These are phyloP conservation scores for Phytomonas sp. DNA, from an alignment of 208 protist genomes.

Conservation along the genomic window DNA sequence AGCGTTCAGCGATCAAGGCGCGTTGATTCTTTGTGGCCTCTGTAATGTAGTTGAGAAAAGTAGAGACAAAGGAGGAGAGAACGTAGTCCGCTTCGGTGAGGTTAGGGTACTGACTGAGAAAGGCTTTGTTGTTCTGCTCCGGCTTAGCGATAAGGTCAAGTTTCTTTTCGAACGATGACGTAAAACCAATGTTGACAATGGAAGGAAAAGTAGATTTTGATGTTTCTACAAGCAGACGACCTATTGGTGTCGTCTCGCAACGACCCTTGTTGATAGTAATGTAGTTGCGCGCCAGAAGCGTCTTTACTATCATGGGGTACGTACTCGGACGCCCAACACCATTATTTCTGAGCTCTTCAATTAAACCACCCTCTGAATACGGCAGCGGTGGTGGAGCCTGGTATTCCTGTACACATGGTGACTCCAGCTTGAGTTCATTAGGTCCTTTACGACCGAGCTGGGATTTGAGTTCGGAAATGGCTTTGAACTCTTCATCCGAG, in stretches of 20 bases:
- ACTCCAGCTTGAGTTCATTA: slow-evolving; percentile 21
- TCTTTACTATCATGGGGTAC: slow-evolving; percentile 89
- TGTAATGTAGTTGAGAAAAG: slow-evolving; percentile 83
- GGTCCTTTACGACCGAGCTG: slow-evolving; percentile 1
- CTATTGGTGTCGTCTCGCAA: slow-evolving; percentile 74
- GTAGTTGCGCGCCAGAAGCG: slow-evolving; percentile 75
- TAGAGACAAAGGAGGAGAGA: slow-evolving; percentile 75
- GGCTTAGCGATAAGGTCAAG: slow-evolving; percentile 84
- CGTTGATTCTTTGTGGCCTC: slow-evolving; percentile 69
- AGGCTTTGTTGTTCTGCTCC: slow-evolving; percentile 12
- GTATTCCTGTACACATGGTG: slow-evolving; percentile 45
- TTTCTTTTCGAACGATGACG: slow-evolving; percentile 78
- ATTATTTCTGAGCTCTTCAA: slow-evolving; percentile 82
- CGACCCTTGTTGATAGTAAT: slow-evolving; percentile 73
- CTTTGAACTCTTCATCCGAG: slow-evolving; percentile 72
- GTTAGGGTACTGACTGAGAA: slow-evolving; percentile 16
- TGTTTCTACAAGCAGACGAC: slow-evolving; percentile 60
- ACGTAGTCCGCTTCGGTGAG: slow-evolving; percentile 74
- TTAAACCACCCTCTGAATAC: slow-evolving; percentile 77
- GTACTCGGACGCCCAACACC: slow-evolving; percentile 85
- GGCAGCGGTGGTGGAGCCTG: slow-evolving; percentile 50
- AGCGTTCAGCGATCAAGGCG: slow-evolving; percentile 53
- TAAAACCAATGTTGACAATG: slow-evolving; percentile 88
- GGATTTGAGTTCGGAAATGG: slow-evolving; percentile 37
- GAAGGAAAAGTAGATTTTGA: slow-evolving; percentile 76